A percentile compares a stretch with the other conserved stretches of the same genome.
Evolutionary conservation across 2,329 filamentous ascomycete genomes (phyloP).

Genomic region (Raffaelea ambrosiae): DNA sequence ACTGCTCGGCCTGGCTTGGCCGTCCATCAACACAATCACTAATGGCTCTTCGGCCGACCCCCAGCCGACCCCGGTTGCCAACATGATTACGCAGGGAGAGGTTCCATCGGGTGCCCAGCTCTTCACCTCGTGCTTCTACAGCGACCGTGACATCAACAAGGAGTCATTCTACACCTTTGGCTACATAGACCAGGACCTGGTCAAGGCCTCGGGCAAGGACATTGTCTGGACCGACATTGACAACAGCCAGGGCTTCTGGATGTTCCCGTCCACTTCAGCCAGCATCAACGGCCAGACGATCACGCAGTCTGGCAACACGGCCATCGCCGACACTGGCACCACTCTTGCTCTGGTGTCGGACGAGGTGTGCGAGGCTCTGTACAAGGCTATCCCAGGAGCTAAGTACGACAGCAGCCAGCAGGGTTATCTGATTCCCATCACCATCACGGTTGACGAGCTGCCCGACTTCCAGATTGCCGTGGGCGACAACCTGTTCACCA

Average conservation of each 20-base stretch:
- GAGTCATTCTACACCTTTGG: slow-evolving; percentile 66
- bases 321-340: slow-evolving; percentile 65
- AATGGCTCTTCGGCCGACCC: slow-evolving; percentile 30
- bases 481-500: slow-evolving; percentile 48
- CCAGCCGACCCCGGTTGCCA: slow-evolving; percentile 57
- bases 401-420: slow-evolving; percentile 46
- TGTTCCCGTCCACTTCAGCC: slow-evolving; percentile 48
- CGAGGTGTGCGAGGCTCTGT: slow-evolving; percentile 50
- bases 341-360: slow-evolving; percentile 60
- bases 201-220: slow-evolving; percentile 42
- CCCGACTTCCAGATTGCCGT: slow-evolving; percentile 56
- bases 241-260: slow-evolving; percentile 60
- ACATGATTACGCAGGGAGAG: slow-evolving; percentile 49
- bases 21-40: slow-evolving; percentile 53
- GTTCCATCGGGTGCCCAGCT: slow-evolving; percentile 42
- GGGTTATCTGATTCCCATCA: slow-evolving; percentile 55
- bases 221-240: slow-evolving; percentile 53
- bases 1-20: slow-evolving; percentile 58
- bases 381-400: slow-evolving; percentile 53
- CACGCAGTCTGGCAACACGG: slow-evolving; percentile 45
- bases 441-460: slow-evolving; percentile 40
- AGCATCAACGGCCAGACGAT: slow-evolving; percentile 49
- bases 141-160: slow-evolving; percentile 38
- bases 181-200: slow-evolving; percentile 56
- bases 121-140: slow-evolving; percentile 57